These are phyloP conservation scores for Rhodotorula kratochvilovae DNA, from an alignment of 768 basidiomycete species.

Conservation along the genomic window DNA sequence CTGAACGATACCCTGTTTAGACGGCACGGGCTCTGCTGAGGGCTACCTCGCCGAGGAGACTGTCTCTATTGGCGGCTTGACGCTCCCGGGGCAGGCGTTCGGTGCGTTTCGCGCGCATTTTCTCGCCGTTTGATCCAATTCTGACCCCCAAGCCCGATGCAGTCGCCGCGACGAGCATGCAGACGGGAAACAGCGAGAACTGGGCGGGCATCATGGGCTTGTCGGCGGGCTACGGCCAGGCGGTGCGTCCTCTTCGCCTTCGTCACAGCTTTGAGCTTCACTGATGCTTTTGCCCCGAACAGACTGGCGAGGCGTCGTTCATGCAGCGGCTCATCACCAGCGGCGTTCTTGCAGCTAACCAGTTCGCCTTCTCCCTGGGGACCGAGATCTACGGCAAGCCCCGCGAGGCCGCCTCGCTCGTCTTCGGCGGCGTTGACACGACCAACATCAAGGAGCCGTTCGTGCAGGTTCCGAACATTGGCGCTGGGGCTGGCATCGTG, in stretches of 20 bases:
- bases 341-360: neutral
- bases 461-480: neutral
- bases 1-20: neutral
- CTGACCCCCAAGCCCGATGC: too few species aligned
- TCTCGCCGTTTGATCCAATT: neutral
- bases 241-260: neutral
- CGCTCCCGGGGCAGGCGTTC: conserved; percentile 4
- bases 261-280: too few species aligned
- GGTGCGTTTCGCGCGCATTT: conserved; percentile 1
- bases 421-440: neutral
- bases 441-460: too few species aligned
- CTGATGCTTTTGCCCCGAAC: neutral
- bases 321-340: neutral
- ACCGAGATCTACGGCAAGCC: too few species aligned
- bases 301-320: neutral
- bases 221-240: too few species aligned
- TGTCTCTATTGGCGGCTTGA: neutral
- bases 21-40: neutral
- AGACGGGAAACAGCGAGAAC: neutral
- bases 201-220: neutral
- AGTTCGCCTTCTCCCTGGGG: neutral
- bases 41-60: conserved; percentile 7
- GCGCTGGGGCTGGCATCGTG: neutral
- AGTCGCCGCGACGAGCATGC: neutral
- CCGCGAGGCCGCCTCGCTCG: neutral